A percentile compares a stretch with the other conserved stretches of the same genome.
phyloP scores from a whole-genome alignment of 176 grass and related monocot genomes.

The Aechmea fasciata region DNA sequence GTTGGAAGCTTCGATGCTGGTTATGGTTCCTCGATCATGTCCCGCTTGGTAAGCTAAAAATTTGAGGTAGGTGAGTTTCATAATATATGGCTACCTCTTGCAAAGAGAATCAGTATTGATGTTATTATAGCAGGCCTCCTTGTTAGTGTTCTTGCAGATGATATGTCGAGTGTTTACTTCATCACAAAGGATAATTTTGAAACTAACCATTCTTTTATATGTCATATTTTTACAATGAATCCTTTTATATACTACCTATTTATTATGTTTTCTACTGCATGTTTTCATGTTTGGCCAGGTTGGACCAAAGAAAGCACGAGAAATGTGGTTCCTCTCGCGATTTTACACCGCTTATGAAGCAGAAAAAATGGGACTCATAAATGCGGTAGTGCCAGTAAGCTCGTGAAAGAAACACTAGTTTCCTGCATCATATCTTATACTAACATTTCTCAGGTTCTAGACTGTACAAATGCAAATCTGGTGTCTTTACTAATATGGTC shows the following conservation, averaged over 20 bases:
- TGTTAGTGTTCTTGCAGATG: neutral
- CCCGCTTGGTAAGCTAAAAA: constrained; percentile 58
- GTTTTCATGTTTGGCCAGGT: constrained; percentile 30
- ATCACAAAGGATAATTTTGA: neutral
- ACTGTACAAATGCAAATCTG: constrained; percentile 1
- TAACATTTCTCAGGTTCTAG: neutral
- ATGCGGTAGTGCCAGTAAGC: constrained; percentile 80
- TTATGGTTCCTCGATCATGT: constrained; percentile 94
- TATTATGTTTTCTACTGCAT: neutral
- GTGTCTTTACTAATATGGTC: neutral
- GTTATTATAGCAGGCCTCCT: neutral
- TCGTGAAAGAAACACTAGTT: neutral
- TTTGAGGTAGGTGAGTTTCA: neutral
- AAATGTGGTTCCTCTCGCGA: constrained; percentile 91
- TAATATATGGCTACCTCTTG: neutral
- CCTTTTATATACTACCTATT: neutral
- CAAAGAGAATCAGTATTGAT: neutral
- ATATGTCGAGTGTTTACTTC: neutral
- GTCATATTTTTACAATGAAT: neutral
- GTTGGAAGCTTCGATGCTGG: constrained; percentile 97
- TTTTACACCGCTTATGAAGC: constrained; percentile 77
- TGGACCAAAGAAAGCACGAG: constrained; percentile 71
- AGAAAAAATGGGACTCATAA: constrained; percentile 88
- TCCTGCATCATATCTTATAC: neutral
- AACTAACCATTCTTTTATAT: neutral